A percentile compares a stretch with the other conserved stretches of the same genome.
These are phyloP conservation scores for Phascolomyces articulosus DNA, from an alignment of 371 early-diverging fungal species.

Conservation along the genomic window DNA sequence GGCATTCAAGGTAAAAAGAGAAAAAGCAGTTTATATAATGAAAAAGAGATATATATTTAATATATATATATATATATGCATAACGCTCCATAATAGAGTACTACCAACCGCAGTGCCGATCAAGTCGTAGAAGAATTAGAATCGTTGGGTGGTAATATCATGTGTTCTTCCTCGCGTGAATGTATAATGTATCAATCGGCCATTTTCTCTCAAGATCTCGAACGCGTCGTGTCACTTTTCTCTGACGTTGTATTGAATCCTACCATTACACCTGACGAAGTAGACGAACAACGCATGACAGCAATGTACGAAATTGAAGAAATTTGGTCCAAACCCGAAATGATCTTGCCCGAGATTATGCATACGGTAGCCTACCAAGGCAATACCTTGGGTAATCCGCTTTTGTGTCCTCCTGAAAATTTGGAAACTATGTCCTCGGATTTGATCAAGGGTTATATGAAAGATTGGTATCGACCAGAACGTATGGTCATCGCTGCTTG, in stretches of 20 bases:
- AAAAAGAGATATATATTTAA: neutral
- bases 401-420: slow-evolving; percentile 74
- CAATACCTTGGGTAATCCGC: slow-evolving; percentile 85
- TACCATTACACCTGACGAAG: slow-evolving; percentile 68
- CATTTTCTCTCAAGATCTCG: slow-evolving; percentile 84
- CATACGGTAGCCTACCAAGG: slow-evolving; percentile 84
- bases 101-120: slow-evolving; percentile 63
- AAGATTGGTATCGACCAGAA: slow-evolving; percentile 86
- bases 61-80: neutral
- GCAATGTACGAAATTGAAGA: slow-evolving; percentile 88
- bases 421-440: slow-evolving; percentile 71
- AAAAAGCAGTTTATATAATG: too few relatives aligned
- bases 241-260: slow-evolving; percentile 84
- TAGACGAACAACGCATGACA: slow-evolving; percentile 81
- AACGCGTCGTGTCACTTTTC: slow-evolving; percentile 71
- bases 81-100: slow-evolving; percentile 53
- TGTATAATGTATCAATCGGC: slow-evolving; percentile 93
- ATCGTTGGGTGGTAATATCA: slow-evolving; percentile 87
- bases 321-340: slow-evolving; percentile 82
- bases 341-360: slow-evolving; percentile 84
- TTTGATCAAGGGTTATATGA: slow-evolving; percentile 68
- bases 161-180: slow-evolving; percentile 91
- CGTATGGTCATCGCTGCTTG: slow-evolving; percentile 90
- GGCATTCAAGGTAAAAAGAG: slow-evolving; percentile 80
- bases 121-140: slow-evolving; percentile 82